Evolutionary conservation across 106 monocot genomes (phyloP).

Genomic region (Dendrobium chrysotoxum): DNA sequence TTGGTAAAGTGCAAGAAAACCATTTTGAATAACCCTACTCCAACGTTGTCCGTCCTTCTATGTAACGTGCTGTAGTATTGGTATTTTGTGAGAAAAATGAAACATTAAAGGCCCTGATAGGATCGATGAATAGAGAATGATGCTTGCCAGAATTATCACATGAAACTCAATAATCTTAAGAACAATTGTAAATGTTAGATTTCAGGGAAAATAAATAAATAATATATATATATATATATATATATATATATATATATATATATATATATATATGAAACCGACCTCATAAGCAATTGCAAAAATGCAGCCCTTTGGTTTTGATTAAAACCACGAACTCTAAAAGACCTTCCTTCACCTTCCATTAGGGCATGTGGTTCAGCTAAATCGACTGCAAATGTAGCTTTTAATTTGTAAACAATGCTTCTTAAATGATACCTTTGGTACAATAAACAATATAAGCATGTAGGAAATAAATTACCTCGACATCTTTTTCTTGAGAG

Average conservation of each 20-base stretch:
- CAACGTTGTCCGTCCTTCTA: neutral
- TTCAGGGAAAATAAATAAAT: neutral
- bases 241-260: slow-evolving; percentile 1
- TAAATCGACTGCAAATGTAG: slow-evolving; percentile 26
- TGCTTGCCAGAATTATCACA: neutral
- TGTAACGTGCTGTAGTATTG: neutral
- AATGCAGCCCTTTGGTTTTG: slow-evolving; percentile 77
- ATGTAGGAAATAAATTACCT: slow-evolving; percentile 26
- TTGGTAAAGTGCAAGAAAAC: neutral
- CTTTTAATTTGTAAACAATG: slow-evolving; percentile 12
- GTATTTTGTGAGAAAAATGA: neutral
- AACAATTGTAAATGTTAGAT: neutral
- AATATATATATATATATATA: slow-evolving; percentile 1
- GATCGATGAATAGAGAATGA: neutral
- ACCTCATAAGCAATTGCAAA: slow-evolving; percentile 89
- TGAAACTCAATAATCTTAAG: neutral
- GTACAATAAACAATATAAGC: neutral
- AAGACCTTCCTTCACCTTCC: slow-evolving; percentile 89
- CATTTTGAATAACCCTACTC: neutral
- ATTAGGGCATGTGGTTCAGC: slow-evolving; percentile 71
- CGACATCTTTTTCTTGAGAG: slow-evolving; percentile 68
- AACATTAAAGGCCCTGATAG: neutral
- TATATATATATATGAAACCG: neutral
- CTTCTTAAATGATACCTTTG: neutral
- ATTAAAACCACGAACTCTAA: slow-evolving; percentile 92